Evolutionary conservation across 768 basidiomycete genomes (phyloP), one percentile per base, ranked within the genome.

Genomic region (Xanthoconium purpureum): DNA sequence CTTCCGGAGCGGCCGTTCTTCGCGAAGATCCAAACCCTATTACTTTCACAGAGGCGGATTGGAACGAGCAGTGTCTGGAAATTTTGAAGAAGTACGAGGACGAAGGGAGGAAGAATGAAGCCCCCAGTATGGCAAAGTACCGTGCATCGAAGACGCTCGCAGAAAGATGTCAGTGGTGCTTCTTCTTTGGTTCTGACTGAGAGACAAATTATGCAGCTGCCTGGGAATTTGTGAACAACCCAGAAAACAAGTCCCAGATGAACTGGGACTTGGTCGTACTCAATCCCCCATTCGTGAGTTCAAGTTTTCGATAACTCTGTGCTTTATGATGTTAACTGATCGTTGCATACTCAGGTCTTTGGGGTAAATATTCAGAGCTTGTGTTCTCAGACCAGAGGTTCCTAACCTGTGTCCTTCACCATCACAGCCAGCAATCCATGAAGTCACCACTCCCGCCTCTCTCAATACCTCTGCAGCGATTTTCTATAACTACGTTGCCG

Each of bases 121-220:
- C 81, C 0, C 54, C 66, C 0, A 49, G 37, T 20, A 40, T 56
- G 38, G 40, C 28, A 24, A 82, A 79, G 60, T 90, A 91, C 66
- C 63, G 75, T 20, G 82, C 84, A 3, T 82, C 81, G 17, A 90
- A 91, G 74, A 78, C 76, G 3, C 73, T 88, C 2, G 84, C 87
- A 0, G 89, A 91, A 70, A 75, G 73, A 71, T 77, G 83, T 6
- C 30, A 0, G 57, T 37, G n/a, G n/a, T n/a, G n/a, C 24, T 24
- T 38, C 29, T 5, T 20, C 12, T 11, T 6, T 33, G n/a, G 0
- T 38, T 40, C 15, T 0, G 14, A 7, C 15, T 5, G 39, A 30
- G 20, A 5, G 14, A 12, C 18, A n/a, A n/a, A n/a, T n/a, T n/a
- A 35, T n/a, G 11, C 48, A 76, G 78, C 79, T 13, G 82, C 82